Conservation (phyloP, 306 rosid genomes). For the Canavalia ensiformis region DNA sequence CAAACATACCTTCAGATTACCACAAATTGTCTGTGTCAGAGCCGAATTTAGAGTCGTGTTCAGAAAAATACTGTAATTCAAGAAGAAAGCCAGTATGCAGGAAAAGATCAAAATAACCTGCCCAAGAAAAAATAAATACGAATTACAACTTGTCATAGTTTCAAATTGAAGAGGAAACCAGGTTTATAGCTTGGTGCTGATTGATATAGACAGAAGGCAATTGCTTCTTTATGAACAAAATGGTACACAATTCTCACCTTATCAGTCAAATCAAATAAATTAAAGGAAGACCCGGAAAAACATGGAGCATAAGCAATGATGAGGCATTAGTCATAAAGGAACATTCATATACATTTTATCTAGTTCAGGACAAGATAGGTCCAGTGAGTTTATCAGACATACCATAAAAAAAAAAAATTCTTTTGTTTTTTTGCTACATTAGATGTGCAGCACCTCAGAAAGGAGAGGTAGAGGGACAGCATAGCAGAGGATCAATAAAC, state of each 20-base stretch:
- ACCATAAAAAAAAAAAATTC: not conserved
- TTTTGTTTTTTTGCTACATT: not conserved
- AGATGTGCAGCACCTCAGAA: not conserved
- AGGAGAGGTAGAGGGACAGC: not conserved
- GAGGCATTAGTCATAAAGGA: not conserved
- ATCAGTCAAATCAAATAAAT: not conserved
- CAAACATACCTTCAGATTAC: slow-evolving; percentile 87
- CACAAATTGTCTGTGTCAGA: slow-evolving; percentile 90
- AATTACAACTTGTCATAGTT: slow-evolving; percentile 20
- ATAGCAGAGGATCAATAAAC: slow-evolving; percentile 1
- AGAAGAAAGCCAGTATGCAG: slow-evolving; percentile 89
- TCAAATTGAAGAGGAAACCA: slow-evolving; percentile 13
- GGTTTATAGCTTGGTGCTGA: slow-evolving; percentile 9
- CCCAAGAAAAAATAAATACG: slow-evolving; percentile 17
- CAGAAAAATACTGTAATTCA: slow-evolving; percentile 89
- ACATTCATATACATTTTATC: not conserved
- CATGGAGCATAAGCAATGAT: not conserved
- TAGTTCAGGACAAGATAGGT: not conserved
- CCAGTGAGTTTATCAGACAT: not conserved
- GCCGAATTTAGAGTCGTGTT: slow-evolving; percentile 97
- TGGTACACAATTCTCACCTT: not conserved
- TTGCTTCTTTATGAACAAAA: not conserved
- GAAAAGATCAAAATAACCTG: slow-evolving; percentile 89
- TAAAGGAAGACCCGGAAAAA: not conserved
- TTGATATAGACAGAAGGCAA: slow-evolving; percentile 18